Conservation (phyloP, 768 basidiomycete species). For the Rhodotorula paludigena region DNA sequence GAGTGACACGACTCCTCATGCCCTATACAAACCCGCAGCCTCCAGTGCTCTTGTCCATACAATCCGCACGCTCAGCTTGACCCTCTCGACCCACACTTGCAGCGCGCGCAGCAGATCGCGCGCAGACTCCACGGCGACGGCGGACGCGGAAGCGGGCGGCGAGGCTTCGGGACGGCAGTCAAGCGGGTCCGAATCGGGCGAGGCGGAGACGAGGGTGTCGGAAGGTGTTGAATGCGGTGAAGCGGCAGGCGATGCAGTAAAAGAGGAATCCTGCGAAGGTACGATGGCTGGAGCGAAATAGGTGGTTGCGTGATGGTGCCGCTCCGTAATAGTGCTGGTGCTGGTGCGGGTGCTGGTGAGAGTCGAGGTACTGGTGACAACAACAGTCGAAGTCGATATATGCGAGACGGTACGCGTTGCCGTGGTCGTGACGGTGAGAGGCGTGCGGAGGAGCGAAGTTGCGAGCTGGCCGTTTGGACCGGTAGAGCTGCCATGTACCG, state of each 20-base stretch:
- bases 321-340: neutral
- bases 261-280: neutral
- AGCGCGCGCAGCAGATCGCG: neutral
- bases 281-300: neutral
- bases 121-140: neutral
- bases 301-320: neutral
- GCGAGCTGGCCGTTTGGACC: no score
- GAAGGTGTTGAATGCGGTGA: no score
- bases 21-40: no score
- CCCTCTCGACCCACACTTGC: conserved; percentile 1
- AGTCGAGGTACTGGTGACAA: neutral
- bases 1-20: no score
- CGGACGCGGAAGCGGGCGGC: no score
- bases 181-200: no score
- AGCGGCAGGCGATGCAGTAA: fast-evolving
- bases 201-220: no score
- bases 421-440: neutral
- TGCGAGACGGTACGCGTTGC: neutral
- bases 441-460: neutral
- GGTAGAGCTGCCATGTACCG: no score
- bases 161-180: no score
- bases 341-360: neutral
- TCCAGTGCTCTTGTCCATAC: neutral
- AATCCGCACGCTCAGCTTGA: neutral
- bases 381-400: neutral